These are phyloP conservation scores for Encephalitozoon intestinalis DNA, from an alignment of 371 early-diverging fungal species.

Conservation along the genomic window DNA sequence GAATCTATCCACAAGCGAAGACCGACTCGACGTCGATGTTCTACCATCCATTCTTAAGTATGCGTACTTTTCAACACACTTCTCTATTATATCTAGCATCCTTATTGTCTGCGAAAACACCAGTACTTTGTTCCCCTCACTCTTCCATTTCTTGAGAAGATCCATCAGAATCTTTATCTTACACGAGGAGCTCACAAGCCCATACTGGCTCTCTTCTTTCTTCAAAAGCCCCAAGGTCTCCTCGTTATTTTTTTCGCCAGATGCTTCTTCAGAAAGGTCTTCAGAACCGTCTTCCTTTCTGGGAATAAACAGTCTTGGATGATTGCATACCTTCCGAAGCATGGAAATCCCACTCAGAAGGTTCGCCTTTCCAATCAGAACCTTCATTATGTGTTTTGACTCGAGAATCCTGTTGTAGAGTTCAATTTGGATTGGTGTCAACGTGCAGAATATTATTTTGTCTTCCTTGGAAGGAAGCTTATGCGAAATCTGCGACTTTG, in stretches of 20 bases:
- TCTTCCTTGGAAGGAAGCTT: slow-evolving; percentile 82
- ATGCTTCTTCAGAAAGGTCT: not conserved
- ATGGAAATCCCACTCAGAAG: slow-evolving; percentile 79
- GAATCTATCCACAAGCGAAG: slow-evolving; percentile 74
- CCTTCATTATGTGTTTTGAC: slow-evolving; percentile 67
- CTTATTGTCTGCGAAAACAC: slow-evolving; percentile 86
- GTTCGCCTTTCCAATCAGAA: slow-evolving; percentile 71
- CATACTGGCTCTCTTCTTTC: slow-evolving; percentile 79
- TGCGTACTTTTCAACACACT: slow-evolving; percentile 64
- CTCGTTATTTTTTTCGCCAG: slow-evolving; percentile 63
- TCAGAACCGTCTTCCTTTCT: not conserved
- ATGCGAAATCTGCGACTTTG: slow-evolving; percentile 79
- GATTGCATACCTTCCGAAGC: slow-evolving; percentile 89
- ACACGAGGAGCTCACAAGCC: slow-evolving; percentile 48
- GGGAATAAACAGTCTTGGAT: slow-evolving; percentile 66
- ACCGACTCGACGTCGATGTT: slow-evolving; percentile 72
- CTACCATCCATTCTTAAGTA: slow-evolving; percentile 86
- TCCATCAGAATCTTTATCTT: slow-evolving; percentile 59
- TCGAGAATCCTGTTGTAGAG: slow-evolving; percentile 70
- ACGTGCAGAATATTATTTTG: slow-evolving; percentile 77
- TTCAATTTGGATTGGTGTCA: slow-evolving; percentile 69
- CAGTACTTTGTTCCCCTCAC: slow-evolving; percentile 73
- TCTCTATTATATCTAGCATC: slow-evolving; percentile 83
- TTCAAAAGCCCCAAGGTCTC: slow-evolving; percentile 49
- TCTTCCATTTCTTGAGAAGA: slow-evolving; percentile 73